Percentiles rank a stretch among this genome's conserved stretches.
Conservation (phyloP, 257 asterid species). For the Solanum ahanhuiri region DNA sequence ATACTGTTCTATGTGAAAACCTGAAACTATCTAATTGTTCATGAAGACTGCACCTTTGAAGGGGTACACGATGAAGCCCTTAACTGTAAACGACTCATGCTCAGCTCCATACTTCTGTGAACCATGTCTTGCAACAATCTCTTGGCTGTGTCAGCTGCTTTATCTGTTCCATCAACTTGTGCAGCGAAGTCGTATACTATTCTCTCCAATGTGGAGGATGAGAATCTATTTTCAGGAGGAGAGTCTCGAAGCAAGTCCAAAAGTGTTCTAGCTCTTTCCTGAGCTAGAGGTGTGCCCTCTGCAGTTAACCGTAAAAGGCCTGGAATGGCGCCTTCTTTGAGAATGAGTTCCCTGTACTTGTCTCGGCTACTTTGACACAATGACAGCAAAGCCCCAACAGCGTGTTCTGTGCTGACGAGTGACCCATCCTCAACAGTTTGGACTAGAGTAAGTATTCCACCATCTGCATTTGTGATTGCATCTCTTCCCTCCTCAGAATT, state of each 20-base stretch:
- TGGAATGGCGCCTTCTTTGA: slow-evolving; percentile 80
- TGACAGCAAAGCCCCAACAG: slow-evolving; percentile 61
- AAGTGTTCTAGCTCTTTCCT: slow-evolving; percentile 56
- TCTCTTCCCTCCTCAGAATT: slow-evolving; percentile 61
- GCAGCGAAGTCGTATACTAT: slow-evolving; percentile 68
- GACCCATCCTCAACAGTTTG: slow-evolving; percentile 89
- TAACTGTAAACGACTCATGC: slow-evolving; percentile 23
- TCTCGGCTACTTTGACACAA: slow-evolving; percentile 63
- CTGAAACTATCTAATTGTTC: neutral
- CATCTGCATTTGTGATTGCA: slow-evolving; percentile 41
- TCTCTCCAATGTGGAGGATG: slow-evolving; percentile 59
- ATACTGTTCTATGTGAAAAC: neutral
- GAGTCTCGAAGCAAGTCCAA: slow-evolving; percentile 67
- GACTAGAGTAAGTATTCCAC: slow-evolving; percentile 67
- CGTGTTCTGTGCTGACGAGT: slow-evolving; percentile 56
- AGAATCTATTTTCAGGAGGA: slow-evolving; percentile 36
- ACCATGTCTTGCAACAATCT: slow-evolving; percentile 58
- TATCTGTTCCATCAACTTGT: slow-evolving; percentile 54
- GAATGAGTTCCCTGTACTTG: slow-evolving; percentile 67
- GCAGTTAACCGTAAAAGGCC: slow-evolving; percentile 80
- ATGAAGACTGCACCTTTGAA: slow-evolving; percentile 12
- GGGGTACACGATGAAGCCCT: slow-evolving; percentile 27
- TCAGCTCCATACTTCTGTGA: slow-evolving; percentile 58
- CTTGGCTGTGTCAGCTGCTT: slow-evolving; percentile 77
- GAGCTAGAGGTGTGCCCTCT: slow-evolving; percentile 71